phyloP scores from a whole-genome alignment of 1,139 yeast species.

The Diutina mesorugosa region DNA sequence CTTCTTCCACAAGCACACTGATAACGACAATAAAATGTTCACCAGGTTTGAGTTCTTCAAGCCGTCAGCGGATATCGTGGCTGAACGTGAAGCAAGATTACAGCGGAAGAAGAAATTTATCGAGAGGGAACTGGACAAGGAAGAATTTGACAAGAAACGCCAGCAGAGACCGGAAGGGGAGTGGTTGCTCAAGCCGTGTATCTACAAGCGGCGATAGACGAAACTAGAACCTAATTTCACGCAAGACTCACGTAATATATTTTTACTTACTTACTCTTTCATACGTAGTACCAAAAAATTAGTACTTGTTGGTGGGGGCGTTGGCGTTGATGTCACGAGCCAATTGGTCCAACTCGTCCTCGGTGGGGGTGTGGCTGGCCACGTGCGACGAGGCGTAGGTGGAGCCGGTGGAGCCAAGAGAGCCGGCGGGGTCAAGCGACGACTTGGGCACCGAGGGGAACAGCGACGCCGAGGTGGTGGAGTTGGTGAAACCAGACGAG shows the following conservation, averaged over 20 bases:
- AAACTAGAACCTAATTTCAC: not conserved
- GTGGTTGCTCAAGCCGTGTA: slow-evolving; percentile 90
- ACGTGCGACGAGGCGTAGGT: not conserved
- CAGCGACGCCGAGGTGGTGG: slow-evolving; percentile 17
- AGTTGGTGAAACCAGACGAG: slow-evolving; percentile 6
- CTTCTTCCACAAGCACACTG: slow-evolving; percentile 79
- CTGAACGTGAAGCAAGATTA: slow-evolving; percentile 51
- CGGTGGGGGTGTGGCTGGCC: not conserved
- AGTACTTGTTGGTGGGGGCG: not conserved
- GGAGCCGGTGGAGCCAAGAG: not conserved
- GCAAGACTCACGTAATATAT: not conserved
- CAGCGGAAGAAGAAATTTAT: slow-evolving; percentile 59
- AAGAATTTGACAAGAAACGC: slow-evolving; percentile 43
- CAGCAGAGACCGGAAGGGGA: slow-evolving; percentile 59
- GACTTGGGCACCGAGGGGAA: slow-evolving; percentile 34
- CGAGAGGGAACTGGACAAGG: slow-evolving; percentile 53
- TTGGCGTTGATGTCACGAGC: slow-evolving; percentile 1
- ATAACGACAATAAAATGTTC: slow-evolving; percentile 84
- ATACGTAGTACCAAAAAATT: not conserved
- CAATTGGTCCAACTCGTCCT: slow-evolving; percentile 2
- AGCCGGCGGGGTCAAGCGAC: not conserved
- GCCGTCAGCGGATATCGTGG: slow-evolving; percentile 60
- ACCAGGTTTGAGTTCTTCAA: slow-evolving; percentile 88
- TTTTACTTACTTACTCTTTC: not conserved
- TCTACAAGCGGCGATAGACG: slow-evolving; percentile 73